A percentile compares a stretch with the other conserved stretches of the same genome.
Conservation (phyloP, 1,284 basidiomycete genomes). For the Ceratobasidium papillatum region DNA sequence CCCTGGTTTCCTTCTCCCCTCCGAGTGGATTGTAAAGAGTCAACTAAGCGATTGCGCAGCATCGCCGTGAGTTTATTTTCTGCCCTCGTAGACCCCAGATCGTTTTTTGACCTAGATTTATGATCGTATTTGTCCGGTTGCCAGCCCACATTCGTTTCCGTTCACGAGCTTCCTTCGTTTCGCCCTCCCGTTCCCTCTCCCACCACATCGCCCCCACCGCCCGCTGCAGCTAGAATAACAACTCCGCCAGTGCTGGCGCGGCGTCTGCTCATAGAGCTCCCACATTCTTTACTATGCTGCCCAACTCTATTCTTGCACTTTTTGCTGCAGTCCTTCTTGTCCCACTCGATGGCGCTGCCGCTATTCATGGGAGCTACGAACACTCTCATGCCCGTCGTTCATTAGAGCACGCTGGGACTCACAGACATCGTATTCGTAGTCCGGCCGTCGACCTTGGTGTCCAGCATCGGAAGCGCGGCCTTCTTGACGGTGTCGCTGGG, state of each 20-base stretch:
- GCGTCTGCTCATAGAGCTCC: slow-evolving; percentile 13
- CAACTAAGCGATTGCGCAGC: slow-evolving; percentile 28
- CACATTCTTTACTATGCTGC: slow-evolving; percentile 33
- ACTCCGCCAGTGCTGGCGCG: slow-evolving; percentile 18
- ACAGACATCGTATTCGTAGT: neutral
- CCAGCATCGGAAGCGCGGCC: slow-evolving; percentile 19
- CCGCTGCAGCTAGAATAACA: neutral
- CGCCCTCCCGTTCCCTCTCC: neutral
- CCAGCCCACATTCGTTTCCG: slow-evolving; percentile 33
- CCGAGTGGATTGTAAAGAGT: slow-evolving; percentile 2
- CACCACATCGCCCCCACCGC: slow-evolving; percentile 17
- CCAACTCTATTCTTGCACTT: slow-evolving; percentile 16
- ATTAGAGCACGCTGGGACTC: neutral
- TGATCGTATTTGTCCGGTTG: slow-evolving; percentile 16
- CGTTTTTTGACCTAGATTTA: neutral
- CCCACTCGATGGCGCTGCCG: slow-evolving; percentile 14
- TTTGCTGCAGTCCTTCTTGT: neutral
- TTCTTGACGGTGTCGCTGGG: neutral
- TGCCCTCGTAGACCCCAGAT: neutral
- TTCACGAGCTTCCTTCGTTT: slow-evolving; percentile 19
- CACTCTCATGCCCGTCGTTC: slow-evolving; percentile 34
- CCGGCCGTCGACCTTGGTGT: slow-evolving; percentile 25
- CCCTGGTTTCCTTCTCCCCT: neutral
- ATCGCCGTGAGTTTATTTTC: slow-evolving; percentile 19
- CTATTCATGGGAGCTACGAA: slow-evolving; percentile 17